Evolutionary conservation across 768 basidiomycete species (phyloP), one percentile per base, ranked within the genome.

Genomic region (Suillus subluteus): DNA sequence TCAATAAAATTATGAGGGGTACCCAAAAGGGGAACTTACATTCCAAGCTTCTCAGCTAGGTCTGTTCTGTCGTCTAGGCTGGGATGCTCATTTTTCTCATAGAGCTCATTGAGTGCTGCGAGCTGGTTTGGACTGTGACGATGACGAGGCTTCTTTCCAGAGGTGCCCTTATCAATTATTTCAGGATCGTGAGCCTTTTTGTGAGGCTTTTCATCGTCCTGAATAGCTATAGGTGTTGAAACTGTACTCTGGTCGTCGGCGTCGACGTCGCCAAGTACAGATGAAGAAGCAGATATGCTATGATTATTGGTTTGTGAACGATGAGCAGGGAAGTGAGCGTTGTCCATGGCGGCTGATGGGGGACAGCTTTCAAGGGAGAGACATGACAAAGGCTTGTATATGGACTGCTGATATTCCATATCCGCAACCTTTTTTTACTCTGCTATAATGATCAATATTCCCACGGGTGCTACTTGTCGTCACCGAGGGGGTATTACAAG

Each of bases 61-160:
- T 85, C 82, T 11, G 86, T 83, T 70, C 92, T 86, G 65, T 87
- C 84, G 62, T 91, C 88, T 62, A 91, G 81, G 62, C 88, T 78
- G 21, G 92, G 92, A 78, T 92, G 91, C 72, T 91, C 91, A 54
- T 87, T 86, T 76, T 84, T 84, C 70, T 92, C 91, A 70, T 88
- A 94, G 70, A 93, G 88, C 74, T 88, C 86, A 76, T 94, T 94
- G 74, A 94, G 82, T 37, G 90, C 90, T 26, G 86, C 86, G 38
- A 94, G 84, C 77, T 94, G 92, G 38, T 80, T 79, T 21, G 89
- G 87, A 44, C 86, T 86, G 73, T 93, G 92, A 58, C 92, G 87
- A 78, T 92, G 90, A 69, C 92, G 85, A 58, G 91, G 89, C 74
- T 93, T 92, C 86, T 92, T 92, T 63, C 70, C 63, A 8, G 68